Percentiles rank a stretch among this genome's conserved stretches.
These are phyloP conservation scores for Fonsecaea pugnacius DNA, from an alignment of 2,329 filamentous ascomycete genomes.

Conservation along the genomic window DNA sequence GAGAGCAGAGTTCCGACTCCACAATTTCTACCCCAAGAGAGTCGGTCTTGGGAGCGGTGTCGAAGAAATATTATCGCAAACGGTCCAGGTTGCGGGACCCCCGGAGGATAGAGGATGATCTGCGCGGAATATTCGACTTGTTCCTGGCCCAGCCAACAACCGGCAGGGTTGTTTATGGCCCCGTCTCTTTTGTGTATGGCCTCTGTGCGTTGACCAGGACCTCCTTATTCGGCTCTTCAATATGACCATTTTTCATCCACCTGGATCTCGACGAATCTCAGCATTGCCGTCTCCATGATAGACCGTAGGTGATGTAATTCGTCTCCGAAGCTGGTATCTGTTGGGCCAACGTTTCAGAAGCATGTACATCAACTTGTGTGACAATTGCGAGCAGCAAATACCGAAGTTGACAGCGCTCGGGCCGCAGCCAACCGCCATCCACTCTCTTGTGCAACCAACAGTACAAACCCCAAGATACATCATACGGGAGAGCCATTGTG, in stretches of 20 bases:
- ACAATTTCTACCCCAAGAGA: slow-evolving; percentile 36
- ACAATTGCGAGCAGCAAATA: neutral
- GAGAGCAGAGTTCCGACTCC: neutral
- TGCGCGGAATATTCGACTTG: neutral
- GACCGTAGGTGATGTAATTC: neutral
- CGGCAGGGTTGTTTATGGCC: neutral
- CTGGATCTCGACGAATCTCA: neutral
- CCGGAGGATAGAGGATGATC: neutral
- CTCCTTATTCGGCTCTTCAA: neutral
- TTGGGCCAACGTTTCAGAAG: neutral
- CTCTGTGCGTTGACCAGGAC: neutral
- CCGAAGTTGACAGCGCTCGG: neutral
- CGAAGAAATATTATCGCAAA: neutral
- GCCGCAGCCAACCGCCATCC: neutral
- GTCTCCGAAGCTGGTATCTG: neutral
- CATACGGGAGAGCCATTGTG: neutral
- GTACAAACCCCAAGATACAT: neutral
- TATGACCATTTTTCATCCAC: neutral
- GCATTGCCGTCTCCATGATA: neutral
- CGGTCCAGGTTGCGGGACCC: neutral
- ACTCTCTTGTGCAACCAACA: neutral
- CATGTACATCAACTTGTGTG: neutral
- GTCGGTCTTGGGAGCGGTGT: neutral
- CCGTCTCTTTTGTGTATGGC: neutral
- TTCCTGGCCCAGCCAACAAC: neutral